Evolutionary conservation across 352 stramenopile genomes (phyloP), one percentile per base, ranked within the genome.

Genomic region (Phytopythium boreale): DNA sequence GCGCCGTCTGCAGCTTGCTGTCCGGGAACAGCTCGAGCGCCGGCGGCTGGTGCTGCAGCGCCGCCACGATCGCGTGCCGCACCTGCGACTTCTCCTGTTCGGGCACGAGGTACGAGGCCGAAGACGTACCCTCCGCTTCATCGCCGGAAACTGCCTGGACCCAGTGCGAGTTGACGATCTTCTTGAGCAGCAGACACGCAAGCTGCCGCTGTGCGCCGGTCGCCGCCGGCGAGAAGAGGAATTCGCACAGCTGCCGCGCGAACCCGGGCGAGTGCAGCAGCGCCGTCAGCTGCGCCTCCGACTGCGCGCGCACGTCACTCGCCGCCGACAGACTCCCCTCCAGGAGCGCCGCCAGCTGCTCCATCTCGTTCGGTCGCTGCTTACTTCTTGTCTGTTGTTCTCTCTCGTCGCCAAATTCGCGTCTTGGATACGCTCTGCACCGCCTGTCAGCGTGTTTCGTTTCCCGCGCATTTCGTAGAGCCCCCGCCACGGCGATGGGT

Each of bases 1-100:
- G 66, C 46, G 84, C 87, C 11, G 82, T 95, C 70, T 95, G 84
- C 29, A 93, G 70, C 67, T 93, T 95, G 64, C 75, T 89, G 53
- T 79, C 75, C 22, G 56, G 59, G 66, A 89, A 92, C 31, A 78
- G 68, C 68, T 80, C 74, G 26, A 91, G 70, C 43, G 10, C 43
- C 7, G 43, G 20, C 43, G 43, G n/a, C 7, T 76, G 70, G 63
- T 89, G 71, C 61, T 89, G 76, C 15, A 95, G 61, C 31, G 73
- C 76, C 41, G 76, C 67, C 22, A 92, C 73, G 34, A 95, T 76
- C 36, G 76, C 71, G 34, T 79, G 68, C 47, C 79, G 79, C 52
- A 93, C 80, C 62, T 88, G 77, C 31, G 62, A 53, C 75, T 92
- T 95, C 72, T 95, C 84, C 10, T 77, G 53, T 36, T 92, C 82